A percentile compares a stretch with the other conserved stretches of the same genome.
Conservation (phyloP, 805 yeast species). For the Ogataea paradorogensis region DNA sequence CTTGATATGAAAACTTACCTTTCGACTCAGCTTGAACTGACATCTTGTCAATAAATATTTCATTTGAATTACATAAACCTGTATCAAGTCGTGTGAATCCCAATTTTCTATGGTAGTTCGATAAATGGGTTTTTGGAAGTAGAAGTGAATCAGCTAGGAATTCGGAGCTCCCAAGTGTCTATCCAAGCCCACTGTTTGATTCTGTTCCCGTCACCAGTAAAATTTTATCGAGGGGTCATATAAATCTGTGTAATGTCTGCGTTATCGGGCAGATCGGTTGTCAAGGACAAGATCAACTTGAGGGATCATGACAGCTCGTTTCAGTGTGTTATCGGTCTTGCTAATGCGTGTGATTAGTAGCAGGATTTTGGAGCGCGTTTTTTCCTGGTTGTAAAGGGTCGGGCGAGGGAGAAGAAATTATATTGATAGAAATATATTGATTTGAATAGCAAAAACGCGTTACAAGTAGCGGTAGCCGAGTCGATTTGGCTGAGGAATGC, state of each 20-base stretch:
- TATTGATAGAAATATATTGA: no score
- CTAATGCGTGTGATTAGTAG: conserved; percentile 6
- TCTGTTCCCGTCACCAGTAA: no score
- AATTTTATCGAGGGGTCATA: no score
- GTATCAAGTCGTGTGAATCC: background rate
- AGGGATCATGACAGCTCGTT: background rate
- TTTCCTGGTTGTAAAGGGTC: conserved; percentile 8
- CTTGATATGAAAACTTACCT: background rate
- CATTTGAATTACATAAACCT: background rate
- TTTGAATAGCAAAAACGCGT: background rate
- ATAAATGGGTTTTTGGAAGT: background rate
- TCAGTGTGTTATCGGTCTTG: conserved; percentile 10
- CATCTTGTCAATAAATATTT: conserved; percentile 4
- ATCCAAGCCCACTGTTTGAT: no score
- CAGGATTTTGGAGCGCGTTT: conserved; percentile 7
- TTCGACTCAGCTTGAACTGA: conserved; percentile 11
- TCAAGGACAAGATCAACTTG: background rate
- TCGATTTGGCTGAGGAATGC: background rate
- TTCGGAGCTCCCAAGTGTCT: no score
- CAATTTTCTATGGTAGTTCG: background rate
- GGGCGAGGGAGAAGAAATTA: background rate
- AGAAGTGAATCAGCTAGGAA: no score
- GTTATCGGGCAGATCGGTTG: conserved; percentile 8
- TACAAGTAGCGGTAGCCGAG: background rate
- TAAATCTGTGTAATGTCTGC: background rate